Evolutionary conservation across 1,139 yeast genomes (phyloP), one percentile per base, ranked within the genome.

Genomic region (Yamadazyma sp.): DNA sequence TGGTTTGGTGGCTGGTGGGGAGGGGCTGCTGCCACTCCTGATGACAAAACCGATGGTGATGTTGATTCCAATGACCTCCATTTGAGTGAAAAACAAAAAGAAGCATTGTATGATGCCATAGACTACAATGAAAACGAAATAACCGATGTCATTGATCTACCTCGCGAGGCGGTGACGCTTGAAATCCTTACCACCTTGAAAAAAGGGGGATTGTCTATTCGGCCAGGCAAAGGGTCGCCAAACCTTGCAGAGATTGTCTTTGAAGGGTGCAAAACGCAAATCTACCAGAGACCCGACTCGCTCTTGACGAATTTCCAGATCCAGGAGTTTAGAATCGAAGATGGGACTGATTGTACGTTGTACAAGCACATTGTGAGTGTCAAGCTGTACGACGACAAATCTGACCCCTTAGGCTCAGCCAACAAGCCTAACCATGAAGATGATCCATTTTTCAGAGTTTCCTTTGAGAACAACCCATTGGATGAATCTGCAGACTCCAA

Each of bases 351-450:
- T 2, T 61, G 70, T 2, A 76, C 95, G 0, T 63, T 88, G 16
- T 88, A 86, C 60, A 87, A 83, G 48, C 95, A 89, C 51, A 78
- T 89, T 42, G 92, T 90, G n/a, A 86, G 92, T 53, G 95, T 88
- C 21, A 87, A 88, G 50, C 82, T 83, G 31, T 47, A 47, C 37
- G 31, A 31, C 21, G 39, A 38, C 22, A 31, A 29, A n/a, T 14
- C 29, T 4, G 29, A 27, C 20, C 29, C 29, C 3, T 9, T 16
- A n/a, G 29, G 29, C 7, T 51, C 73, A 13, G 70, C 69, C 39
- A 51, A 73, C 57, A 43, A 52, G 43, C 13, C 38, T 33, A 11
- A 33, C 17, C 11, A 22, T 15, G 45, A 52, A 9, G 66, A 45
- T 14, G 72, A 77, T 16, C 95, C 96, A 1, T 86, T 94, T 49